Evolutionary conservation across 176 grass and related monocot genomes (phyloP), one percentile per base, ranked within the genome.

Genomic region (Elymus sibiricus): DNA sequence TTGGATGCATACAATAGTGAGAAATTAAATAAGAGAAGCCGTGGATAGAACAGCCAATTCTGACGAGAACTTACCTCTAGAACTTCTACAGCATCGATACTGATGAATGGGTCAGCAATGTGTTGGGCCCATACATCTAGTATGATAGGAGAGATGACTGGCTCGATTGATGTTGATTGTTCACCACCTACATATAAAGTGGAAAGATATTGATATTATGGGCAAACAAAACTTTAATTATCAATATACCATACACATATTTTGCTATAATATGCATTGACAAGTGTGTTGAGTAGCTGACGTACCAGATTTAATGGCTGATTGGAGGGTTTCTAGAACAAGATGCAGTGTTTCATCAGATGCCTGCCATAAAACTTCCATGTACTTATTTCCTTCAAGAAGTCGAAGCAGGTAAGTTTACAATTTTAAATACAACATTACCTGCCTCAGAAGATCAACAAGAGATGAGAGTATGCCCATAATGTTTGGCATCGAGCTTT

Each of bases 291-390:
- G 71, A 74, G 71, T 49, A 1, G 24, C 24, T 49, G n/a, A 78
- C 82, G 49, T 39, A 98, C 93, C 92, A 84, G 96, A 91, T 87
- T 94, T 94, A 53, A 98, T 80, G 32, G 88, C 86, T 42, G 91
- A 83, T 90, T 95, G 93, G 66, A 98, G 86, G 29, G 96, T 98
- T 92, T 98, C 96, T 64, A 98, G 83, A 72, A 98, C 90, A 92
- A 98, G 96, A 95, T 94, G 93, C 69, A 98, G 76, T 25, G 96
- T 92, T 87, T 95, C 96, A 79, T 98, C 96, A 56, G 96, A 95
- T 60, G 93, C 96, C 96, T 98, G 77, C 60, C 81, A 84, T 55
- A 63, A 92, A 82, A 81, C 55, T 10, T 63, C 25, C 40, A 82
- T 42, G 25, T 69, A 34, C 40, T 88, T 47, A 74, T 68, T 66